A percentile compares a stretch with the other conserved stretches of the same genome.
These are phyloP conservation scores for Calocybe cyanea DNA, from an alignment of 768 basidiomycete genomes.

Conservation along the genomic window DNA sequence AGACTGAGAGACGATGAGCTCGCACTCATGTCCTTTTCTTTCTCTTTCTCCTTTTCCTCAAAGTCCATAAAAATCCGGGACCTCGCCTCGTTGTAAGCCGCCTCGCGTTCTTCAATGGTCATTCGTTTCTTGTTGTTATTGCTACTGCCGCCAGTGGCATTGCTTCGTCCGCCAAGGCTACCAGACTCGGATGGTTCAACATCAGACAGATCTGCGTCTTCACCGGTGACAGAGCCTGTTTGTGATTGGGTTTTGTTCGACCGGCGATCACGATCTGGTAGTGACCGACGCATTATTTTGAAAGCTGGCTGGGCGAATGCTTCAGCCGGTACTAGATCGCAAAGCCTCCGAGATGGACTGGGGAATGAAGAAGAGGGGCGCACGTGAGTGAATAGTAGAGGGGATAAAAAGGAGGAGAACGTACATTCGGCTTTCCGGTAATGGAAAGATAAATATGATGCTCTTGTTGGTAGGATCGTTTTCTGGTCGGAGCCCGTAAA, in stretches of 20 bases:
- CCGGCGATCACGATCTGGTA: constrained; percentile 40
- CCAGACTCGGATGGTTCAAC: constrained; percentile 77
- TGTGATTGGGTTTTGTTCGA: constrained; percentile 58
- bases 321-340: constrained; percentile 77
- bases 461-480: constrained; percentile 59
- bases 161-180: constrained; percentile 70
- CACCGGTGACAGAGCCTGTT: constrained; percentile 66
- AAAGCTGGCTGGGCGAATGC: constrained; percentile 69
- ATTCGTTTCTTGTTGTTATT: constrained; percentile 65
- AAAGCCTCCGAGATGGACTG: constrained; percentile 68
- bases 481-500: constrained; percentile 74
- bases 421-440: constrained; percentile 73
- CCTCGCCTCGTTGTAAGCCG: constrained; percentile 85
- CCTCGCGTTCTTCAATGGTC: constrained; percentile 84
- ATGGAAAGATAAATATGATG: constrained; percentile 53
- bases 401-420: constrained; percentile 25
- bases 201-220: constrained; percentile 76
- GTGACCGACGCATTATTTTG: constrained; percentile 80
- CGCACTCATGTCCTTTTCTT: constrained; percentile 69
- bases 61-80: constrained; percentile 85
- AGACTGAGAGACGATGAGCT: constrained; percentile 75
- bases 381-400: constrained; percentile 9
- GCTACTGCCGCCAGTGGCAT: constrained; percentile 47
- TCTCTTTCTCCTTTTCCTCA: constrained; percentile 68
- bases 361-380: constrained; percentile 13